Conservation (phyloP, 2,329 filamentous ascomycete species). For the Alternaria panax region DNA sequence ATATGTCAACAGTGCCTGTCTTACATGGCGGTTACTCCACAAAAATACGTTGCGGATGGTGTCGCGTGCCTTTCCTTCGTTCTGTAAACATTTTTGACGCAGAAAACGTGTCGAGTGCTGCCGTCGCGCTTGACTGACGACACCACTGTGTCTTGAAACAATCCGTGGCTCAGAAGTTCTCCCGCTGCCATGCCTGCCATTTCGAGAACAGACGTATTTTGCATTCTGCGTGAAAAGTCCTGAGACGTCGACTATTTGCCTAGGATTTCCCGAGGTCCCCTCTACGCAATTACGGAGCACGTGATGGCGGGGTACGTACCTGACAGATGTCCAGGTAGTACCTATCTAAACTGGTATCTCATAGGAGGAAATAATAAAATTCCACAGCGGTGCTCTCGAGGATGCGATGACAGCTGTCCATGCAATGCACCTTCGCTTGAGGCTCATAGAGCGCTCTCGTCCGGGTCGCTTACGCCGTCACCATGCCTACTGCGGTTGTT, state of each 20-base stretch:
- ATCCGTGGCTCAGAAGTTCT: constrained; percentile 6
- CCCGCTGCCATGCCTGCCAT: not conserved
- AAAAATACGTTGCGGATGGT: constrained; percentile 2
- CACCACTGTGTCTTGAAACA: constrained; percentile 23
- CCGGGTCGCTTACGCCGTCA: constrained; percentile 20
- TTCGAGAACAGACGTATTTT: not conserved
- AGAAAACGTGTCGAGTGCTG: constrained; percentile 24
- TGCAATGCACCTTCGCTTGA: constrained; percentile 4
- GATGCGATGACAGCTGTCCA: constrained; percentile 20
- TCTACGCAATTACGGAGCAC: not conserved
- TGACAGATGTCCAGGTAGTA: not conserved
- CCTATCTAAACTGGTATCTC: not conserved
- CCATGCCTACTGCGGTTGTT: constrained; percentile 28
- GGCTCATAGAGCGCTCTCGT: constrained; percentile 13
- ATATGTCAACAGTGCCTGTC: not conserved
- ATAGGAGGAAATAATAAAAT: constrained; percentile 4
- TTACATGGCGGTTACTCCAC: not conserved
- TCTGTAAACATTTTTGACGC: constrained; percentile 35
- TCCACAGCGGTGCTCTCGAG: constrained; percentile 1
- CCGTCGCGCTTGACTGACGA: not conserved
- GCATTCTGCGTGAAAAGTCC: not conserved
- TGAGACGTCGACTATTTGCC: not conserved
- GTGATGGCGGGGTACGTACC: constrained; percentile 7
- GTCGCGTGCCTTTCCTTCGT: constrained; percentile 18
- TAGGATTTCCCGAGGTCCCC: not conserved